These are phyloP conservation scores for Hygrophila difformis DNA, from an alignment of 257 asterid species.

Conservation along the genomic window DNA sequence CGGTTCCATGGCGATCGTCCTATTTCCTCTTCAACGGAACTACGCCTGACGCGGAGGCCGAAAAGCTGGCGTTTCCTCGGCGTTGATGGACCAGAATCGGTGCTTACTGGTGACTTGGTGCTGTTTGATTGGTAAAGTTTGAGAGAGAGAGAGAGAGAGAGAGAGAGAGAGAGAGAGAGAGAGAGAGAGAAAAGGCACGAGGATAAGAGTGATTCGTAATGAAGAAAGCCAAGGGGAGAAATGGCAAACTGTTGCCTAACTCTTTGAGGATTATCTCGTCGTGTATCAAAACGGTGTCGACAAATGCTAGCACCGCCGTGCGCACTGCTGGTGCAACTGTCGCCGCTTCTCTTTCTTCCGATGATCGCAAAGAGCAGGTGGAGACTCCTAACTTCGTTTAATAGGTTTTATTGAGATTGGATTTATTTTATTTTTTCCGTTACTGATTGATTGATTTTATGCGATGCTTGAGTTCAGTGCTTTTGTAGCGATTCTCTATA, in stretches of 20 bases:
- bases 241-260: conserved; percentile 53
- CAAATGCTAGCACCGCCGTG: conserved; percentile 69
- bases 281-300: conserved; percentile 61
- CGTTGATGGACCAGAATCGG: conserved; percentile 39
- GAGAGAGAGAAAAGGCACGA: background rate
- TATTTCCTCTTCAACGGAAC: conserved; percentile 35
- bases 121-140: conserved; percentile 27
- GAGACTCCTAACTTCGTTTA: background rate
- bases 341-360: conserved; percentile 54
- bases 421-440: too few species aligned
- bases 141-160: too few species aligned
- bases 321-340: conserved; percentile 66
- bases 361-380: conserved; percentile 75
- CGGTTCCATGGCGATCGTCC: conserved; percentile 11
- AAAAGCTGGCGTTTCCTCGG: conserved; percentile 45
- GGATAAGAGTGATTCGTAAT: too few species aligned
- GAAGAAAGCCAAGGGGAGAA: conserved; percentile 53
- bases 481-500: too few species aligned
- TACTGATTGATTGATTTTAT: too few species aligned
- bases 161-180: background rate
- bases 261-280: conserved; percentile 61
- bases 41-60: conserved; percentile 33
- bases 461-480: too few species aligned
- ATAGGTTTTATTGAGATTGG: too few species aligned
- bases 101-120: conserved; percentile 27